Base-by-base conservation (phyloP, 805 yeast genomes). In the Schizosaccharomyces lindneri region DNA sequence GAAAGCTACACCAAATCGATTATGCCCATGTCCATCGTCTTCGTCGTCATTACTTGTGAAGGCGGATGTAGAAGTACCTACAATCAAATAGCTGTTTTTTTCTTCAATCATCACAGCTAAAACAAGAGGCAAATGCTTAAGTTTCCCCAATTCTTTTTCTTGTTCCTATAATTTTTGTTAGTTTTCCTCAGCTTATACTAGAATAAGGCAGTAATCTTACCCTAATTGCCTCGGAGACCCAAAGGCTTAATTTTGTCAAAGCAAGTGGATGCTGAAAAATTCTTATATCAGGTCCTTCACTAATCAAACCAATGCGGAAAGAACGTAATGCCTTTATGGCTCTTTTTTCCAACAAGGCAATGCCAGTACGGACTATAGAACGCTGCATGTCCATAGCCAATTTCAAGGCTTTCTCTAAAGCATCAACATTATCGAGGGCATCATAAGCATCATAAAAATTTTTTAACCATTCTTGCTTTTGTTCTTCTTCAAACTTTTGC, bases 1-100 rank as follows among this genome's bases (percentile, higher is more conserved):
- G 71, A 93, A 93, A 43, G 95, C 95, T 63, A 84, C 80, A 59
- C 95, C 89, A 69, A 93, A 93, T 6, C 87, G 83, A 69, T 93
- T 90, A 61, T 83, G 73, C 43, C 82, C 71, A 0, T 82, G 77
- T 41, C 76, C 76, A 31, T 61, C 67, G 24, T 73, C 73, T 19
- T 46, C 51, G 13, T 46, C 51, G 27, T 59, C 41, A 36, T 29
- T 41, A 11, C 51, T 15, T 15, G 55, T 24, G 43, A 90, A 87
- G 65, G 81, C 83, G 66, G 85, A 79, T 2, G 96, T 93, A 0
- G 95, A 89, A 62, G 89, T 72, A 0, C 97, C 98, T 46, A 93
- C 82, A 0, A 90, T 95, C 59, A 90, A 72, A 69, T 85, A 90
- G 0, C 93, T 85, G 64, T 84, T 85, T 3, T 86, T 80, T 13